Conservation (phyloP, 495 filamentous ascomycete genomes). For the Penicillium coprophilum region DNA sequence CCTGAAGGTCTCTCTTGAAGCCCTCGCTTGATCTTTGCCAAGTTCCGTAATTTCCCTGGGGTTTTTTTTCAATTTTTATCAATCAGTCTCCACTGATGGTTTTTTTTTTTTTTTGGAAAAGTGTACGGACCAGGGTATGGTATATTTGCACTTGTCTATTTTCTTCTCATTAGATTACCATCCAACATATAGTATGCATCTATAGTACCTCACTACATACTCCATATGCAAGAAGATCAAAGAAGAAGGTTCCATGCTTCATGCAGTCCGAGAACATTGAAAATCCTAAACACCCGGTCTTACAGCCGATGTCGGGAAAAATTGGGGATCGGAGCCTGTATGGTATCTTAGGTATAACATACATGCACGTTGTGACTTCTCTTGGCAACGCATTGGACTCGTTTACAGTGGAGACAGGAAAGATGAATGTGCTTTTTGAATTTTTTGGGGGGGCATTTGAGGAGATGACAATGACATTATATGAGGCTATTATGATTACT, state of each 20-base stretch:
- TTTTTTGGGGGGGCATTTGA: neutral
- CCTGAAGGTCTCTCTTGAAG: neutral
- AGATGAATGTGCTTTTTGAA: no score
- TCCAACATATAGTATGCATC: no score
- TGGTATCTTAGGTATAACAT: no score
- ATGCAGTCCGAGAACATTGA: constrained; percentile 1
- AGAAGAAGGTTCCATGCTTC: constrained; percentile 8
- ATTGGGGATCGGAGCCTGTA: neutral
- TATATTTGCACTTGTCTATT: no score
- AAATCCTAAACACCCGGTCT: neutral
- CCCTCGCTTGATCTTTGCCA: constrained; percentile 17
- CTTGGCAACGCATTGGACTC: constrained; percentile 13
- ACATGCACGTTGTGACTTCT: neutral
- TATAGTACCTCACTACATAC: neutral
- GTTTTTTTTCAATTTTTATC: constrained; percentile 22
- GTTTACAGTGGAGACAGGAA: constrained; percentile 13
- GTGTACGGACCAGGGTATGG: no score
- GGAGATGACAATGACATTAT: constrained; percentile 2
- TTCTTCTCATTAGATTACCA: no score
- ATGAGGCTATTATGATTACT: neutral
- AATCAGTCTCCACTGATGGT: constrained; percentile 24
- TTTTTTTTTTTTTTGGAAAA: constrained; percentile 19
- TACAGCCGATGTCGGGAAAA: constrained; percentile 25
- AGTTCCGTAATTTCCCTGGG: constrained; percentile 7
- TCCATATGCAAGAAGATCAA: constrained; percentile 4